Base-by-base conservation (phyloP, 2,329 filamentous ascomycete species). In the Hirsutella rhossiliensis region DNA sequence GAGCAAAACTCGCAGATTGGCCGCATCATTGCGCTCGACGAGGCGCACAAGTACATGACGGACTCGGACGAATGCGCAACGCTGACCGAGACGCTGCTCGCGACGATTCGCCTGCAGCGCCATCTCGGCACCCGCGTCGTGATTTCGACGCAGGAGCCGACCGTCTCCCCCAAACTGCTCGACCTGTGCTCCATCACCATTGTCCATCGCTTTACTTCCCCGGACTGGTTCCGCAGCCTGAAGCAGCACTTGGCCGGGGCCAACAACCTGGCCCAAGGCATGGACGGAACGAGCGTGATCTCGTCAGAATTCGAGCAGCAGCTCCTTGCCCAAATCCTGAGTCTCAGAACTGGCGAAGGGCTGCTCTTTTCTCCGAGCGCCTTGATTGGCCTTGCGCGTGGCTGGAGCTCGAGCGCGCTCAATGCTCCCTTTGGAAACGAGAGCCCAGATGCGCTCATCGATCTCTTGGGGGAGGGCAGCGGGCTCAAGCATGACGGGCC, bases 111-210 rank as follows among this genome's bases (percentile, higher is more conserved):
- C 0, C 67, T 82, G 17, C 84, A 90, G 58, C 77, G 84, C 0
- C 85, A 90, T 54, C 61, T 79, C 1, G 84, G 72, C 1, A 69
- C 74, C 0, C 72, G 84, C 1, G 68, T 88, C 5, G 56, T 90
- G 37, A 80, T 90, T 29, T 80, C 83, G 0, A 90, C 84, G 0
- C 84, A 92, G 55, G 85, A 90, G 53, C 85, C 84, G 0, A 86
- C 82, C 0, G 70, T 89, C 4, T 81, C 80, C 0, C 76, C 78
- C 0, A 69, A 72, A 15, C 69, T 92, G 0, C 68, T 90, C 0
- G 82, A 87, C 43, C 65, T 90, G 0, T 87, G 80, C 57, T 80
- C 76, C 1, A 64, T 84, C n/a, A 83, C 78, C 0, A 69, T 88
- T 15, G 77, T 88, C 0, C 84, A 89, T 54, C 72, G 80, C 0